A percentile compares a stretch with the other conserved stretches of the same genome.
Evolutionary conservation across 352 stramenopile genomes (phyloP).

Genomic region (Phytophthora europaea): DNA sequence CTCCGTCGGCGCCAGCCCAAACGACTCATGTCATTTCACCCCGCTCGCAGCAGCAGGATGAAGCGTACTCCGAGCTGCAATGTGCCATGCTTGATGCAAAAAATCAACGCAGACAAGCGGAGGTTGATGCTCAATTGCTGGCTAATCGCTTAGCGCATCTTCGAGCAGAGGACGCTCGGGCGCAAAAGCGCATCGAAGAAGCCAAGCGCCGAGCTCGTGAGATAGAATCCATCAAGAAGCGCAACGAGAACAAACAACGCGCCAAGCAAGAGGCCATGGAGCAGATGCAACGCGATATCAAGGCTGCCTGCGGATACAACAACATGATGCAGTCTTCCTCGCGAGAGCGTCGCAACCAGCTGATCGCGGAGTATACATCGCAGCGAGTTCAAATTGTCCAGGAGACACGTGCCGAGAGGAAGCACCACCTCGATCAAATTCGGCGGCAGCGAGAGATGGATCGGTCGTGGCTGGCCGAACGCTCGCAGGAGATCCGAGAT

Average conservation of each 20-base stretch:
- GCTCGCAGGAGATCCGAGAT: constrained; percentile 62
- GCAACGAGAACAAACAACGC: constrained; percentile 62
- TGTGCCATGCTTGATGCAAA: constrained; percentile 63
- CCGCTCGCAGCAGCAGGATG: constrained; percentile 35
- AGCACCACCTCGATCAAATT: constrained; percentile 56
- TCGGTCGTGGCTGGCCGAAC: constrained; percentile 48
- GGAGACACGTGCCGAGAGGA: constrained; percentile 56
- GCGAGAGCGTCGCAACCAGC: constrained; percentile 55
- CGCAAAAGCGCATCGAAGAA: constrained; percentile 77
- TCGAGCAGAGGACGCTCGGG: constrained; percentile 60
- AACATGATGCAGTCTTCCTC: constrained; percentile 52
- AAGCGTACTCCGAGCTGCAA: constrained; percentile 48
- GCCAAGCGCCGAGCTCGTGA: constrained; percentile 67
- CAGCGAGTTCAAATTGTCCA: constrained; percentile 65
- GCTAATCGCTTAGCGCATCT: constrained; percentile 75
- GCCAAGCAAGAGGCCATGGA: constrained; percentile 61
- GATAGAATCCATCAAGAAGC: constrained; percentile 69
- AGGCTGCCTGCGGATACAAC: constrained; percentile 60
- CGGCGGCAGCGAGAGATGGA: constrained; percentile 52
- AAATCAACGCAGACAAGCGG: constrained; percentile 62
- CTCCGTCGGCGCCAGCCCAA: background rate
- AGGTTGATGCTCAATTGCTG: constrained; percentile 67
- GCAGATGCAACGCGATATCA: constrained; percentile 68
- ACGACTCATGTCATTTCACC: constrained; percentile 12
- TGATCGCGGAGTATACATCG: constrained; percentile 46